Evolutionary conservation across 2,329 filamentous ascomycete species (phyloP), one percentile per base, ranked within the genome.

Genomic region (Trichothecium roseum): DNA sequence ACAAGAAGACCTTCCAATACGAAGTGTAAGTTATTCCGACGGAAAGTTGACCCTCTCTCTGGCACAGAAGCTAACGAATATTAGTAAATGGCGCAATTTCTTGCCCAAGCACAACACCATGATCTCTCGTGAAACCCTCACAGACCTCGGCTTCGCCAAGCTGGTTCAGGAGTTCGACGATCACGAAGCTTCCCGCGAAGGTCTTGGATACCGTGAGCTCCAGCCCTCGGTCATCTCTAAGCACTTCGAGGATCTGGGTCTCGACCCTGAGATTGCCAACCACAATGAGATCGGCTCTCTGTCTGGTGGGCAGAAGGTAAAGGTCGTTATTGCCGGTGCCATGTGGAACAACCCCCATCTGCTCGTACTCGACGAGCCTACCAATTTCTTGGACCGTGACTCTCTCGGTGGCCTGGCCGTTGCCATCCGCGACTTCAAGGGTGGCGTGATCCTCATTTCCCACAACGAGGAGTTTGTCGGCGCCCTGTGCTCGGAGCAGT

Each of bases 341-440:
- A 93, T 94, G 86, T 94, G 88, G 88, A 95, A 96, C 68, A 96
- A 96, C 69, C 91, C 91, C 1, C 91, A 98, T 67, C 66, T 98
- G 52, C 77, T 98, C 42, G 91, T 98, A 33, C 81, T 98, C 17
- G 91, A 98, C 72, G 89, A 98, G 65, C 91, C 91, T 39, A 96
- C 91, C 57, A 98, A 98, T 69, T 98, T 95, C 74, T 78, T 98
- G 69, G 91, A 98, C 56, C 87, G 91, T 50, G 91, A 98, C 64
- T 94, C 88, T 13, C 80, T 98, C 14, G 93, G 91, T 54, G 91
- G 89, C 60, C 75, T 98, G 37, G 88, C 91, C n/a, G 87, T 94
- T 28, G 91, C 91, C 46, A 96, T 98, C 52, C 85, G 88, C 48
- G 91, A 96, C 55, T 98, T 93, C 77, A 93, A 87, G 68, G 91